phyloP scores from a whole-genome alignment of 495 filamentous ascomycete genomes.

The Neurospora sp. region DNA sequence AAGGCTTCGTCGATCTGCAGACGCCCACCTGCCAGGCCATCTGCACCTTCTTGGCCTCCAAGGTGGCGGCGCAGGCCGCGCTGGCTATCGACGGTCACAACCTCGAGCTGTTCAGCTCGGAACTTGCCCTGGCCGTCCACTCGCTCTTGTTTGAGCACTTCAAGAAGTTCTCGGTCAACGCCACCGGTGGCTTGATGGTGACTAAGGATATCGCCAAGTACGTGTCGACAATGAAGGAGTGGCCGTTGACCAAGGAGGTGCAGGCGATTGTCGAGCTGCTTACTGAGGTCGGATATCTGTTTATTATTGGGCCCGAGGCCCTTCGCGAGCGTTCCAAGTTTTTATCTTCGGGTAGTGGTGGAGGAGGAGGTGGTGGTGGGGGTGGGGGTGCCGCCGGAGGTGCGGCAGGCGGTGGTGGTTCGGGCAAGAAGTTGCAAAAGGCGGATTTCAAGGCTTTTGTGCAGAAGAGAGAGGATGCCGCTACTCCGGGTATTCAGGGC shows the following conservation, averaged over 20 bases:
- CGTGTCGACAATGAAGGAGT: constrained; percentile 61
- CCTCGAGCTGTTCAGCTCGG: constrained; percentile 64
- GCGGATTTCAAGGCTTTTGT: constrained; percentile 79
- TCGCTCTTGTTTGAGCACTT: constrained; percentile 79
- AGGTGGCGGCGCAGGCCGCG: constrained; percentile 47
- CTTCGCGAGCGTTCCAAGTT: constrained; percentile 58
- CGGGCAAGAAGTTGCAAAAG: constrained; percentile 44
- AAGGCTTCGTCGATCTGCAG: constrained; percentile 67
- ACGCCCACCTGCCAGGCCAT: constrained; percentile 76
- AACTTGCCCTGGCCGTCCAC: constrained; percentile 73
- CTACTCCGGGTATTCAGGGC: constrained; percentile 69
- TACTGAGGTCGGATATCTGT: constrained; percentile 90
- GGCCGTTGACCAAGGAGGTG: constrained; percentile 63
- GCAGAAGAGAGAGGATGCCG: constrained; percentile 68
- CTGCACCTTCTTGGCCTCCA: constrained; percentile 57
- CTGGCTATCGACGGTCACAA: constrained; percentile 70
- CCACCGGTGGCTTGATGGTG: constrained; percentile 87
- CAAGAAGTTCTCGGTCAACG: constrained; percentile 84
- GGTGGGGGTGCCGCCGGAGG: constrained; percentile 1
- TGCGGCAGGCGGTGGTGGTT: constrained; percentile 23
- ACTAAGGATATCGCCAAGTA: constrained; percentile 94
- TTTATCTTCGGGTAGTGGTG: constrained; percentile 34
- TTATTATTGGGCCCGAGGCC: constrained; percentile 87
- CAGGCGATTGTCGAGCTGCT: constrained; percentile 69
- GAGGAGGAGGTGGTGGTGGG: background rate